Conservation (phyloP, 495 filamentous ascomycete species). For the Cercophora sp. region DNA sequence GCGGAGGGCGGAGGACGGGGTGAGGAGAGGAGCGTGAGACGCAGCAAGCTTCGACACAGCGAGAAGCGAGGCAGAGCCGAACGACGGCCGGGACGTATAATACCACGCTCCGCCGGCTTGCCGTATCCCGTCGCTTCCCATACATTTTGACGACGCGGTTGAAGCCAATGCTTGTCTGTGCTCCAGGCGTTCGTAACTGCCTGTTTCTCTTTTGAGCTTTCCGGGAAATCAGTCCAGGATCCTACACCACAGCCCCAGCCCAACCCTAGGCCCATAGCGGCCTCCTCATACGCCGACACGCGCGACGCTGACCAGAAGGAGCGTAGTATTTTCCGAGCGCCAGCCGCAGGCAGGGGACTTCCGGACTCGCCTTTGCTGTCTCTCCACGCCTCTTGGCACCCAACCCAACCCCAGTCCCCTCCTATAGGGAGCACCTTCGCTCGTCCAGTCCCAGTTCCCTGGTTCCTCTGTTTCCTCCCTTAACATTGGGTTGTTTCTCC, state of each 20-base stretch:
- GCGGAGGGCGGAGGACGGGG: too few species aligned
- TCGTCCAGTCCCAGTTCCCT: conserved; percentile 3
- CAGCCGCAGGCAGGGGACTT: conserved; percentile 9
- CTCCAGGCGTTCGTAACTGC: neutral
- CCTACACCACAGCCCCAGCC: too few species aligned
- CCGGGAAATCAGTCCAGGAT: conserved; percentile 6
- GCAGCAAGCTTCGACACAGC: too few species aligned
- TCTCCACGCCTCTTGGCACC: too few species aligned
- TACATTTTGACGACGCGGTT: neutral
- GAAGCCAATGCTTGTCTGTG: neutral
- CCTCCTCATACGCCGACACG: neutral
- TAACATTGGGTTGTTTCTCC: too few species aligned
- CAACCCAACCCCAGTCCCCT: too few species aligned
- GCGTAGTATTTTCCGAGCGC: conserved; percentile 3
- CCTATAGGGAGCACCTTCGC: conserved; percentile 12
- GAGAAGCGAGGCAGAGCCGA: too few species aligned
- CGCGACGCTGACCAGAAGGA: neutral
- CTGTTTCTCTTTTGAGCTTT: conserved; percentile 4
- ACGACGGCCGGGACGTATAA: too few species aligned
- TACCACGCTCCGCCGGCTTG: conserved; percentile 2
- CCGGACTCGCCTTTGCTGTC: neutral
- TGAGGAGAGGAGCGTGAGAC: neutral
- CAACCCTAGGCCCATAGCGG: neutral
- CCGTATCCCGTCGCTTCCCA: neutral
- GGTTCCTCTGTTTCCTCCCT: conserved; percentile 6